These are phyloP conservation scores for Arthrobotrys sphaeroides DNA, from an alignment of 2,329 filamentous ascomycete genomes.

Conservation along the genomic window DNA sequence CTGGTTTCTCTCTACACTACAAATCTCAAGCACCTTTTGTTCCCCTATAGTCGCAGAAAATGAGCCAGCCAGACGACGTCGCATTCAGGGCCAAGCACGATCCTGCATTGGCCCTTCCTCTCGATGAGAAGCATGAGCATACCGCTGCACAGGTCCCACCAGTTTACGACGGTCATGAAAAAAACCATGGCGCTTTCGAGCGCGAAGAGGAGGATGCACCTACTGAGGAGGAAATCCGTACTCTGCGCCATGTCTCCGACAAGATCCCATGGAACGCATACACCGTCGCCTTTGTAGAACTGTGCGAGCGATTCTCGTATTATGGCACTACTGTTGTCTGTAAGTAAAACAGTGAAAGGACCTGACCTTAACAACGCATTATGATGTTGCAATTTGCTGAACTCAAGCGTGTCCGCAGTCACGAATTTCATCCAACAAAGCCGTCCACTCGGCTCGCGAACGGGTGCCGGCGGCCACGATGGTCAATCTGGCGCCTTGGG, in stretches of 20 bases:
- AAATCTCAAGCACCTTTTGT: not conserved
- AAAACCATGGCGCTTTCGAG: constrained; percentile 47
- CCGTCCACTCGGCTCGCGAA: constrained; percentile 67
- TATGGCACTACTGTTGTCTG: constrained; percentile 76
- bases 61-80: constrained; percentile 55
- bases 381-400: not conserved
- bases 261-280: constrained; percentile 73
- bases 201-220: constrained; percentile 63
- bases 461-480: constrained; percentile 64
- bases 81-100: constrained; percentile 56
- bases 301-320: constrained; percentile 81
- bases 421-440: constrained; percentile 72
- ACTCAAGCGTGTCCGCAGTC: constrained; percentile 59
- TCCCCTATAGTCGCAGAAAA: no score
- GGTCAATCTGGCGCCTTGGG: constrained; percentile 67
- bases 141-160: constrained; percentile 30
- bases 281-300: constrained; percentile 76
- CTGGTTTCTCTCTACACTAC: constrained; percentile 46
- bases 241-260: constrained; percentile 72
- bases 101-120: constrained; percentile 54
- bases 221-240: constrained; percentile 71
- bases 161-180: constrained; percentile 33
- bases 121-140: constrained; percentile 56
- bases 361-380: no score
- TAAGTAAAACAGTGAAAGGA: constrained; percentile 60